phyloP scores from a whole-genome alignment of 2,329 filamentous ascomycete species.

The Colletotrichum salicis region DNA sequence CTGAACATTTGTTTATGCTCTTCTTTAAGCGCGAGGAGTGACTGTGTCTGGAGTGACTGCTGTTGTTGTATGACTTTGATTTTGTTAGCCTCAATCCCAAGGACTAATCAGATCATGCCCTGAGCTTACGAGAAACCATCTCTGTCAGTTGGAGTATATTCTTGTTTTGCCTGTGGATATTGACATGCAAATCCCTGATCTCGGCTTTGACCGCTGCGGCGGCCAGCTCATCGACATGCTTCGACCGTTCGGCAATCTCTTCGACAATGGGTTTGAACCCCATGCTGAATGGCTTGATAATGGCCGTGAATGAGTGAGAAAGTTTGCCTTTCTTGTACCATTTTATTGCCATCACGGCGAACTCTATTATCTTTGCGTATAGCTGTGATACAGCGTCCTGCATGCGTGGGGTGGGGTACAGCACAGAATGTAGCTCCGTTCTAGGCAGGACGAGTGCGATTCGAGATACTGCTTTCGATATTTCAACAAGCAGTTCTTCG shows the following conservation, averaged over 20 bases:
- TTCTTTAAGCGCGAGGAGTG: neutral
- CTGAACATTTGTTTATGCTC: neutral
- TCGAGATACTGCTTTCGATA: neutral
- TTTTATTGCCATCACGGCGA: neutral
- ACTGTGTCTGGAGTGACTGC: neutral
- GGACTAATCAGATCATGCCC: too few species aligned
- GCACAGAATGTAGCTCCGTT: neutral
- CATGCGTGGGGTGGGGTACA: neutral
- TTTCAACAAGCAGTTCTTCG: neutral
- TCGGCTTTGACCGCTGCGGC: neutral
- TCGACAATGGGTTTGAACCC: neutral
- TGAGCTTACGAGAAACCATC: neutral
- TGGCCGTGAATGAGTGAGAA: neutral
- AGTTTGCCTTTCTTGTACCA: slow-evolving; percentile 6
- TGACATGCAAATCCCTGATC: neutral
- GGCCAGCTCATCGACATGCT: neutral
- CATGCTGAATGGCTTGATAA: neutral
- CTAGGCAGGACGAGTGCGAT: neutral
- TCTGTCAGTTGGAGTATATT: neutral
- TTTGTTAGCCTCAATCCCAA: neutral
- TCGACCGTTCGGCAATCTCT: neutral
- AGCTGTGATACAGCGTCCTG: neutral
- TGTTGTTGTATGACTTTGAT: neutral
- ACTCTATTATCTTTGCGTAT: neutral
- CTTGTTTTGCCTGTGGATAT: neutral